Conservation (phyloP, 768 basidiomycete genomes). For the Lentinula sp. region DNA sequence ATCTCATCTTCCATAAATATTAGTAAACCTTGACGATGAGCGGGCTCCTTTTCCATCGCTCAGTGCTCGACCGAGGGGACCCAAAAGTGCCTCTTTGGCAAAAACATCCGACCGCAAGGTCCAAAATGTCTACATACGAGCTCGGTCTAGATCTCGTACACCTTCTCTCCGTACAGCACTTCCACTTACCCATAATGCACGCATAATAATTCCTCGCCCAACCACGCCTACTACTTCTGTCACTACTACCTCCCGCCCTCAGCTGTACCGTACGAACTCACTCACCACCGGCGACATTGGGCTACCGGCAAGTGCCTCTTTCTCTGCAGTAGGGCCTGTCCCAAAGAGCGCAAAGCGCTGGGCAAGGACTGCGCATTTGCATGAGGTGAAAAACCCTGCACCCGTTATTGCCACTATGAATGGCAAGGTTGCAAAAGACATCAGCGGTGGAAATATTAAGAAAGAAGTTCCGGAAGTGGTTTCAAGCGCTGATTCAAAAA, state of each 20-base stretch:
- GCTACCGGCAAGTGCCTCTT: slow-evolving; percentile 17
- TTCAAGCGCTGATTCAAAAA: neutral
- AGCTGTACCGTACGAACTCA: slow-evolving; percentile 40
- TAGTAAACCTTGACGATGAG: neutral
- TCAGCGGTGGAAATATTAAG: neutral
- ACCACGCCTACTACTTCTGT: slow-evolving; percentile 15
- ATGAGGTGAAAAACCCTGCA: slow-evolving; percentile 40
- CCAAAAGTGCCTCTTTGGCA: slow-evolving; percentile 3
- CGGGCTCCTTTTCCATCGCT: neutral
- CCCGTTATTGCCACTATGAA: neutral
- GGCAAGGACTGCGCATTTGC: slow-evolving; percentile 64
- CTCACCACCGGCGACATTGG: slow-evolving; percentile 20
- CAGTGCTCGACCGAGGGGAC: neutral
- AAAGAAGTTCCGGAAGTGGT: neutral
- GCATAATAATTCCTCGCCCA: slow-evolving; percentile 15
- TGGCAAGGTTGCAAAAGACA: neutral
- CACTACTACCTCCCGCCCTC: slow-evolving; percentile 23
- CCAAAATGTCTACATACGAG: slow-evolving; percentile 3
- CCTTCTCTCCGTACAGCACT: slow-evolving; percentile 21
- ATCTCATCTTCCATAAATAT: no score
- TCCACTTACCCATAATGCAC: slow-evolving; percentile 10
- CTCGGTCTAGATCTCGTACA: slow-evolving; percentile 19
- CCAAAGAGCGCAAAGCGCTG: slow-evolving; percentile 47
- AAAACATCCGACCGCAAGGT: slow-evolving; percentile 3
- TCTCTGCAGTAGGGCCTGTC: slow-evolving; percentile 21